Percentiles rank a stretch among this genome's conserved stretches.
phyloP scores from a whole-genome alignment of 495 filamentous ascomycete species.

The Aspergillus mulundensis region DNA sequence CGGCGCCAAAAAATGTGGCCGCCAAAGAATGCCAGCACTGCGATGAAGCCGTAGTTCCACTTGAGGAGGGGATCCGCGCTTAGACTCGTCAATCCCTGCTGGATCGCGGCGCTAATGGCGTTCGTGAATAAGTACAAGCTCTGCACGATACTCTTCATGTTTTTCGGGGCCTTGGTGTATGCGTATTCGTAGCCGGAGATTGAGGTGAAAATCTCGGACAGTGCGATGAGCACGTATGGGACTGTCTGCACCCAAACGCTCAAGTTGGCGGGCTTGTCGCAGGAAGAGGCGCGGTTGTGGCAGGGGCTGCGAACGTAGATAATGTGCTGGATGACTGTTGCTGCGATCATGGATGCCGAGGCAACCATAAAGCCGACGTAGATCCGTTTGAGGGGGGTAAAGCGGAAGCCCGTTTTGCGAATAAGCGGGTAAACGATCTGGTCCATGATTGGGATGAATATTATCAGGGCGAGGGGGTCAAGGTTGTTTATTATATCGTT shows the following conservation, averaged over 20 bases:
- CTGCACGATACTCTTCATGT: slow-evolving; percentile 47
- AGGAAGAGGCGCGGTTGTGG: slow-evolving; percentile 45
- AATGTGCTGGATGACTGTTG: slow-evolving; percentile 62
- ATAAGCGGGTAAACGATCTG: slow-evolving; percentile 61
- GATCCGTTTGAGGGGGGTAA: slow-evolving; percentile 66
- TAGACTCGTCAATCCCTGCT: slow-evolving; percentile 57
- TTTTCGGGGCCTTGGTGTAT: slow-evolving; percentile 34
- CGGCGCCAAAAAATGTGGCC: slow-evolving; percentile 55
- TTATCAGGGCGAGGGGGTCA: slow-evolving; percentile 65
- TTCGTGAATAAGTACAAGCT: slow-evolving; percentile 60
- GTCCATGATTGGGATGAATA: slow-evolving; percentile 66
- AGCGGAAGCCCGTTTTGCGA: slow-evolving; percentile 53
- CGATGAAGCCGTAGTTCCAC: slow-evolving; percentile 62
- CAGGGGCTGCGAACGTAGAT: slow-evolving; percentile 59
- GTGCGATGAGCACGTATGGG: slow-evolving; percentile 57
- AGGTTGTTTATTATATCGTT: slow-evolving; percentile 74
- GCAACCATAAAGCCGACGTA: slow-evolving; percentile 61
- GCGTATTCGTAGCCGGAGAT: slow-evolving; percentile 55
- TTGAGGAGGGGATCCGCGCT: slow-evolving; percentile 62
- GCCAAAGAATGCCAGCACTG: slow-evolving; percentile 55
- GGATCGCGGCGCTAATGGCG: slow-evolving; percentile 59
- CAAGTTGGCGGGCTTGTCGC: slow-evolving; percentile 40
- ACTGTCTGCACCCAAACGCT: slow-evolving; percentile 55
- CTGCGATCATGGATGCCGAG: slow-evolving; percentile 52
- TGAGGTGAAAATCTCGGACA: slow-evolving; percentile 64